Percentiles rank a stretch among this genome's conserved stretches.
phyloP scores from a whole-genome alignment of 2,329 filamentous ascomycete species.

The Fusarium xylarioides region DNA sequence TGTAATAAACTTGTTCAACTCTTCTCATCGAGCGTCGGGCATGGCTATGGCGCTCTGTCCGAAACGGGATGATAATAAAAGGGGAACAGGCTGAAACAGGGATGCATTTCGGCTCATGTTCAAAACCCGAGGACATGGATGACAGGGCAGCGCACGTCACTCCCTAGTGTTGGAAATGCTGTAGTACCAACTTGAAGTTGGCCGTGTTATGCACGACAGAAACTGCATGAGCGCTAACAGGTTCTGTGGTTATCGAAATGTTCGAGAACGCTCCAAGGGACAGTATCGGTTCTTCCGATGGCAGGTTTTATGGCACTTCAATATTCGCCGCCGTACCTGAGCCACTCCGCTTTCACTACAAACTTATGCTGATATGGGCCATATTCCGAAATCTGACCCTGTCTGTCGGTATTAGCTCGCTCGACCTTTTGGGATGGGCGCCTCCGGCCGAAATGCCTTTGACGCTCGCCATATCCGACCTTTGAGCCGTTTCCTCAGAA shows the following conservation, averaged over 20 bases:
- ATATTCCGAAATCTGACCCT: conserved; percentile 16
- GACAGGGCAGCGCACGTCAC: conserved; percentile 12
- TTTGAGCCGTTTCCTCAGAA: conserved; percentile 3
- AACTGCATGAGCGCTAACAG: conserved; percentile 27
- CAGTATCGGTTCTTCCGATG: conserved; percentile 24
- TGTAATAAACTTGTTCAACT: background rate
- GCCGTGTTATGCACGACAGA: conserved; percentile 24
- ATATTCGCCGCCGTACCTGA: conserved; percentile 11
- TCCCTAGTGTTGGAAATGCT: background rate
- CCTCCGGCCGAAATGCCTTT: conserved; percentile 21
- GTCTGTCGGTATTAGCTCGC: conserved; percentile 1
- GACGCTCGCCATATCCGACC: conserved; percentile 8
- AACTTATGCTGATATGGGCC: conserved; percentile 16
- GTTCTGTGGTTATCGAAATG: conserved; percentile 24
- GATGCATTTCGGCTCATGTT: conserved; percentile 12
- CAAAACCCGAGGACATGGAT: conserved; percentile 16
- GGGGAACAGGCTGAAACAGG: conserved; percentile 34
- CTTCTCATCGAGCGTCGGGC: background rate
- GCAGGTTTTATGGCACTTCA: background rate
- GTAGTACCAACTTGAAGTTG: background rate
- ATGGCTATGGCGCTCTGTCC: conserved; percentile 3
- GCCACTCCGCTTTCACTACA: conserved; percentile 8
- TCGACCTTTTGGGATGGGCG: conserved; percentile 5
- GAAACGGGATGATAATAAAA: conserved; percentile 28
- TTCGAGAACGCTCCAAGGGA: conserved; percentile 31